phyloP scores from a whole-genome alignment of 495 filamentous ascomycete species.

The Talaromyces ruber region DNA sequence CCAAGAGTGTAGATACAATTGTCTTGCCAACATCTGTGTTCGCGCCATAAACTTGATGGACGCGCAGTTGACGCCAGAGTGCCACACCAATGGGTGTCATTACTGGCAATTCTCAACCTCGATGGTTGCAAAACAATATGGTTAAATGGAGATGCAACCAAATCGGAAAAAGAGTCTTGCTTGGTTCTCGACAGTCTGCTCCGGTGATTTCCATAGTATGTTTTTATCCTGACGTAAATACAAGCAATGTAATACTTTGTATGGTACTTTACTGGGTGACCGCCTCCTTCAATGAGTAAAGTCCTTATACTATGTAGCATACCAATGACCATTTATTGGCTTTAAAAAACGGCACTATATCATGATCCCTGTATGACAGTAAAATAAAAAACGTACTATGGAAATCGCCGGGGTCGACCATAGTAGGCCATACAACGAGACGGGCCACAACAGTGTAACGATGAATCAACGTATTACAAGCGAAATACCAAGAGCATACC shows the following conservation, averaged over 20 bases:
- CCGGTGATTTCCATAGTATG: no score
- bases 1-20: conserved; percentile 61
- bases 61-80: conserved; percentile 55
- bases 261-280: no score
- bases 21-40: conserved; percentile 81
- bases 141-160: not conserved
- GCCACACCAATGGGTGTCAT: conserved; percentile 35
- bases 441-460: not conserved
- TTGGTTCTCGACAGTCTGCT: not conserved
- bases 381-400: no score
- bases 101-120: not conserved
- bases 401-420: no score
- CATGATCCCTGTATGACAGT: no score
- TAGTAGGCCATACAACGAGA: not conserved
- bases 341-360: no score
- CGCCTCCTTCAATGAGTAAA: no score
- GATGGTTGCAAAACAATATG: not conserved
- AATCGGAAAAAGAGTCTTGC: not conserved
- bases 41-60: conserved; percentile 66
- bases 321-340: no score
- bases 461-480: not conserved
- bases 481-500: not conserved
- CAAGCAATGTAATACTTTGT: no score
- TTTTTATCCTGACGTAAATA: no score
- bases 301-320: no score